Base-by-base conservation (phyloP, 768 basidiomycete species). In the Collybiopsis confluens region DNA sequence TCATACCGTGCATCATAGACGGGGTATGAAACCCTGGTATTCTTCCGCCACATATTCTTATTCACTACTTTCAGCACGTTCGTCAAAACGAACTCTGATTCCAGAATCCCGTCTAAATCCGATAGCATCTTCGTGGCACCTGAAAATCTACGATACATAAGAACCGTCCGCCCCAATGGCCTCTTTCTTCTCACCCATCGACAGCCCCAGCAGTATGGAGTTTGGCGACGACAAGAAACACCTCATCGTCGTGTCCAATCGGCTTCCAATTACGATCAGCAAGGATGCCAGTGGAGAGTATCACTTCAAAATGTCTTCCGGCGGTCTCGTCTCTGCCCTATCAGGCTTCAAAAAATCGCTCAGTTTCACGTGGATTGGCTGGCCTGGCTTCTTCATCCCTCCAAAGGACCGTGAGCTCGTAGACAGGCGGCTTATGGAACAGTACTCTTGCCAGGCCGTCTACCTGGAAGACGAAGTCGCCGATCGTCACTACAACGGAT, bases 251-350 rank as follows among this genome's bases (percentile, higher is more conserved):
- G 92, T 98, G 65, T 90, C 91, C 48, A 98, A 98, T 73, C 84
- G 96, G 51, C 86, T 98, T 55, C 96, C 96, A 20, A 82, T 98
- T 56, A 97, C 96, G 44, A 98, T 98, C 67, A 91, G 77, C 68
- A 96, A 93, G 74, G 95, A 98, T 81, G 85, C 81, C 13, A 73
- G 77, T 48, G 94, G 94, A 66, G 86, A 96, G 69, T 98, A 95
- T 71, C 91, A 95, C 76, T 98, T 97, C 83, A 90, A 96, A 78
- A 97, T 98, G 95, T 95, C 92, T 56, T 95, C 92, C 2, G 97
- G 97, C 26, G 97, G 97, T 52, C 89, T 99, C 57, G 97, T 98
- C 58, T 94, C 91, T 50, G 97, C 97, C 56, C 85, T 99, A 60
- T 89, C 90, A 21, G 96, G 97, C 44, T 96, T 94, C 81, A 99